Evolutionary conservation across 495 filamentous ascomycete species (phyloP).

Genomic region (Penicillium crystallinum): DNA sequence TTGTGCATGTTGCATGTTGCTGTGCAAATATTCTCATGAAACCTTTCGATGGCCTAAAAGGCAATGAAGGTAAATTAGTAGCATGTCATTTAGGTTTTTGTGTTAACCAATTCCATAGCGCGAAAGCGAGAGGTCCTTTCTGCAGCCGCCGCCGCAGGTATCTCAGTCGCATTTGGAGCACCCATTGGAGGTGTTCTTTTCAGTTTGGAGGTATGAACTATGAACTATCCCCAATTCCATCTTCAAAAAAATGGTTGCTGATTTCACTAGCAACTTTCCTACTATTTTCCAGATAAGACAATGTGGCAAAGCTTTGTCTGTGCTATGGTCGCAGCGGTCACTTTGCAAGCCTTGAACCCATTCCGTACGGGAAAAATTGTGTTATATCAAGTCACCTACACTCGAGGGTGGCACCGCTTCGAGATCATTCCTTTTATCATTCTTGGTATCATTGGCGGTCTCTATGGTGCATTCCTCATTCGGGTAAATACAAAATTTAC

Average conservation of each 20-base stretch:
- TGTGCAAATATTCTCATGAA: conserved; percentile 96
- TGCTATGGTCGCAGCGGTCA: conserved; percentile 94
- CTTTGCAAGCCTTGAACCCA: conserved; percentile 86
- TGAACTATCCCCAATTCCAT: not conserved
- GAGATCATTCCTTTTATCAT: conserved; percentile 86
- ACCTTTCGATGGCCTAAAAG: conserved; percentile 72
- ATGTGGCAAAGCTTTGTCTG: conserved; percentile 99
- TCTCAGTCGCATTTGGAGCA: conserved; percentile 95
- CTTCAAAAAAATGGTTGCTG: too few species aligned
- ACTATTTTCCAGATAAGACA: conserved; percentile 98
- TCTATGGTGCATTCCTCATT: conserved; percentile 94
- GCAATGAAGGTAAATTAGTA: conserved; percentile 71
- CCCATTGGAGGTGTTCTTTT: conserved; percentile 92
- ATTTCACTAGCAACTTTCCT: conserved; percentile 68
- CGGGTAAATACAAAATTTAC: conserved; percentile 87
- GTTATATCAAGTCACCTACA: conserved; percentile 94
- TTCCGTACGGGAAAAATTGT: conserved; percentile 96
- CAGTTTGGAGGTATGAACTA: conserved; percentile 66
- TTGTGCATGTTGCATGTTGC: conserved; percentile 97
- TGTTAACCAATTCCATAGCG: conserved; percentile 44
- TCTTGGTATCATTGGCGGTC: conserved; percentile 81
- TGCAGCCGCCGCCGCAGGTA: conserved; percentile 88
- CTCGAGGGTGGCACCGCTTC: conserved; percentile 87
- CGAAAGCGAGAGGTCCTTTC: conserved; percentile 94
- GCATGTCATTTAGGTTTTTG: not conserved